Base-by-base conservation (phyloP, 208 protist genomes). In the Borovskyia barvae region DNA sequence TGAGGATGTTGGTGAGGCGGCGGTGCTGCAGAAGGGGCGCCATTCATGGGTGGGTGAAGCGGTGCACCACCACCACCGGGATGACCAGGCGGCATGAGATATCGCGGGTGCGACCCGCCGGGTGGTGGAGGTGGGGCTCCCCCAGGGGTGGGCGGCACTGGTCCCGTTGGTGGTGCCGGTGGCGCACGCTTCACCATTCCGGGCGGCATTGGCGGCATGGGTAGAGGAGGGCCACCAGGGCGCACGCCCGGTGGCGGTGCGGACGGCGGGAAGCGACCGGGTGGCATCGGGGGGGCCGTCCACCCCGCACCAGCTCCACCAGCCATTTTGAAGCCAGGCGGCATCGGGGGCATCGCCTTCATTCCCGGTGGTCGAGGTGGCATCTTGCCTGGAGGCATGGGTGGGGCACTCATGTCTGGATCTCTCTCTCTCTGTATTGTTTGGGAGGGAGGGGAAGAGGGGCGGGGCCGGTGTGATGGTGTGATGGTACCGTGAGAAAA, bases 191-290 rank as follows among this genome's bases (percentile, higher is more conserved):
- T 68, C 26, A 30, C 48, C 54, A 82, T 76, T 7, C 74, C 76
- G 11, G 77, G 79, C 14, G 77, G 77, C 71, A 72, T 66, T 25
- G 72, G 68, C 2, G n/a, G n/a, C n/a, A n/a, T n/a, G n/a, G n/a
- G n/a, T n/a, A n/a, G n/a, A n/a, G n/a, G n/a, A n/a, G 76, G 76
- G 33, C 39, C 30, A 12, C 43, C 45, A 12, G 35, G 49, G 35
- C 48, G 60, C 19, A 54, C 41, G n/a, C 39, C 55, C 2, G 58
- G 65, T 9, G 43, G 65, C 36, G 36, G 48, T n/a, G n/a, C n/a
- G n/a, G n/a, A n/a, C 46, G 45, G 54, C 55, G 36, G 46, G 30
- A 66, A 5, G 14, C 39, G 39, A n/a, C 39, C 39, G n/a, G 39
- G 39, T 22, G 49, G 49, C 49, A 54, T 54, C 37, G 52, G 52